These are phyloP conservation scores for Colletotrichum caudatum DNA, from an alignment of 2,329 filamentous ascomycete genomes.

Conservation along the genomic window DNA sequence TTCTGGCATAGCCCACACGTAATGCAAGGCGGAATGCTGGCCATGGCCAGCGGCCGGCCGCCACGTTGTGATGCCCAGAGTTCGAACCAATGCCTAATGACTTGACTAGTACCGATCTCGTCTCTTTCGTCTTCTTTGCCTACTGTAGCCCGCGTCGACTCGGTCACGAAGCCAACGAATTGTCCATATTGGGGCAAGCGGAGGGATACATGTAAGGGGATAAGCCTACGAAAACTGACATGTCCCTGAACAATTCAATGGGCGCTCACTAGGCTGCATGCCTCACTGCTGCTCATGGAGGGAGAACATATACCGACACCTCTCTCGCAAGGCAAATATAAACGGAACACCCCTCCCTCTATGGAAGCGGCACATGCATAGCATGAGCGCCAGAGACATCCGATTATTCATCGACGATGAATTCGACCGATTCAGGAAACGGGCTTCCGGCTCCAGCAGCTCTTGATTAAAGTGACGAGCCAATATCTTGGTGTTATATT, in stretches of 20 bases:
- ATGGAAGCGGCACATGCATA: slow-evolving; percentile 22
- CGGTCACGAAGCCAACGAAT: slow-evolving; percentile 20
- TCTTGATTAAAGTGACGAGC: slow-evolving; percentile 3
- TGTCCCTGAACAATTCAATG: slow-evolving; percentile 14
- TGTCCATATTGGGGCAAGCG: slow-evolving; percentile 22
- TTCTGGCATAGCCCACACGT: slow-evolving; percentile 31
- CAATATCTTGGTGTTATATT: slow-evolving; percentile 43
- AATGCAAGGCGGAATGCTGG: slow-evolving; percentile 40
- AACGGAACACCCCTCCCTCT: slow-evolving; percentile 12
- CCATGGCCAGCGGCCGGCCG: slow-evolving; percentile 42
- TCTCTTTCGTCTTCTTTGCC: slow-evolving; percentile 9
- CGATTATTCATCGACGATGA: slow-evolving; percentile 29
- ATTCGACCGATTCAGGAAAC: slow-evolving; percentile 19
- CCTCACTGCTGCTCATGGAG: background rate
- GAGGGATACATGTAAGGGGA: slow-evolving; percentile 43
- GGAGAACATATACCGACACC: background rate
- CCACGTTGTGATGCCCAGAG: slow-evolving; percentile 42
- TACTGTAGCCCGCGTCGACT: slow-evolving; percentile 20
- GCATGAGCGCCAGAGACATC: slow-evolving; percentile 4
- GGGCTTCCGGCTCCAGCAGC: slow-evolving; percentile 32
- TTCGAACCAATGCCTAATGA: slow-evolving; percentile 27
- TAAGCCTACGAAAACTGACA: slow-evolving; percentile 44
- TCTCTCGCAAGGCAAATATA: slow-evolving; percentile 24
- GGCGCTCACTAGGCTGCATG: slow-evolving; percentile 20
- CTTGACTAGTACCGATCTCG: slow-evolving; percentile 21